These are phyloP conservation scores for Talaromyces sp. DNA, from an alignment of 2,329 filamentous ascomycete genomes.

Conservation along the genomic window DNA sequence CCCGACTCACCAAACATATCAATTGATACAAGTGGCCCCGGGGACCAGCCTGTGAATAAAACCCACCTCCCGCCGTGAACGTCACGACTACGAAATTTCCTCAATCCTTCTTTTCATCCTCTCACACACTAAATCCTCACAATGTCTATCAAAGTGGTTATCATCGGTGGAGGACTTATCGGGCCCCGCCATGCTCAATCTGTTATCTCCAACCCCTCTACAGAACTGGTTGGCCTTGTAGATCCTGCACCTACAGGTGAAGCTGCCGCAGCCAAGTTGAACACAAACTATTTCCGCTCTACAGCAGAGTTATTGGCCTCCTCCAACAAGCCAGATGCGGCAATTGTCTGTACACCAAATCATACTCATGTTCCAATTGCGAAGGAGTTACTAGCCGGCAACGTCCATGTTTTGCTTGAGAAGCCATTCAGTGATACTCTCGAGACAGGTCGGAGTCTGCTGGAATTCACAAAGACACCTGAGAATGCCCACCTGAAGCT, in stretches of 20 bases:
- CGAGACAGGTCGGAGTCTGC: conserved; percentile 24
- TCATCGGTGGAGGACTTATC: conserved; percentile 54
- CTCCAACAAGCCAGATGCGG: conserved; percentile 51
- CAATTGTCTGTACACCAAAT: conserved; percentile 64
- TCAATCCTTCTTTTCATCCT: not conserved
- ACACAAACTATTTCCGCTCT: conserved; percentile 44
- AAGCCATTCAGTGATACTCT: conserved; percentile 56
- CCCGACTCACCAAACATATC: not conserved
- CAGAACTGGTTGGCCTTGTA: conserved; percentile 49
- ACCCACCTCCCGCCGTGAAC: not conserved
- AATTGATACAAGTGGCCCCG: not conserved
- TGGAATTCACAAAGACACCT: conserved; percentile 22
- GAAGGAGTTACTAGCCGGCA: conserved; percentile 50
- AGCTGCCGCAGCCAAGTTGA: conserved; percentile 38
- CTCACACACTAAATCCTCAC: not conserved
- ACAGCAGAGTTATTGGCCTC: conserved; percentile 49
- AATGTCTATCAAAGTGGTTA: conserved; percentile 41
- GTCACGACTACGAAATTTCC: not conserved
- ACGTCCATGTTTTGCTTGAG: conserved; percentile 60
- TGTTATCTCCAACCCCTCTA: conserved; percentile 41
- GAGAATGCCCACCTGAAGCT: conserved; percentile 43
- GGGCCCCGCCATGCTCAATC: conserved; percentile 55
- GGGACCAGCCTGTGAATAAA: not conserved
- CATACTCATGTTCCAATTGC: conserved; percentile 58
- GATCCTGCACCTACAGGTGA: conserved; percentile 48